A percentile compares a stretch with the other conserved stretches of the same genome.
phyloP scores from a whole-genome alignment of 208 protist genomes.

The Wallacemonas rigidus region DNA sequence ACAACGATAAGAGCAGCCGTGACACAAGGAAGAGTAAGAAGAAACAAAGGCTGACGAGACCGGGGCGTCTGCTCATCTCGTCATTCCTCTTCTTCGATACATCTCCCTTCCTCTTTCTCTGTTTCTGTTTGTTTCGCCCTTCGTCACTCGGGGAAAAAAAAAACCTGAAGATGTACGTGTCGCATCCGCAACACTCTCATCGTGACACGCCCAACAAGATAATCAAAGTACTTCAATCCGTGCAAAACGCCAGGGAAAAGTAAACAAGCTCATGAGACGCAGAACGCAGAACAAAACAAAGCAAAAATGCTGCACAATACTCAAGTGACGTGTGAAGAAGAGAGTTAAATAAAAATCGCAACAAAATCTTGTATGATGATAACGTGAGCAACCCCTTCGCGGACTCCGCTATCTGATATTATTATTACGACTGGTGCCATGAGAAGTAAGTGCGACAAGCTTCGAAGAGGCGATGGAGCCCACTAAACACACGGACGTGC shows the following conservation, averaged over 20 bases:
- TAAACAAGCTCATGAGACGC: neutral
- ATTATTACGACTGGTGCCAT: neutral
- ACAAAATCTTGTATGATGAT: slow-evolving; percentile 16
- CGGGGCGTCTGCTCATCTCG: neutral
- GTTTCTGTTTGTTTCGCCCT: too few species aligned
- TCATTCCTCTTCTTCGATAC: too few species aligned
- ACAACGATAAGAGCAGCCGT: neutral
- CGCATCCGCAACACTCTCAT: neutral
- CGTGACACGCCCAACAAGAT: neutral
- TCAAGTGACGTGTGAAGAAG: neutral
- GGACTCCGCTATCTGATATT: slow-evolving; percentile 9
- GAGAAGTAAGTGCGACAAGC: neutral
- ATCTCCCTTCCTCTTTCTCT: too few species aligned
- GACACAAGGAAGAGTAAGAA: neutral
- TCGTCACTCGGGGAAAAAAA: neutral
- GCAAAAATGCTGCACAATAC: neutral
- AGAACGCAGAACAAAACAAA: slow-evolving; percentile 11
- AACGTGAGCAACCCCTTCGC: slow-evolving; percentile 4
- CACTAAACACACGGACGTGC: neutral
- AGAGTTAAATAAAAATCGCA: neutral
- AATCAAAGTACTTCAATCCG: slow-evolving; percentile 1
- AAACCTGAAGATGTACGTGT: neutral
- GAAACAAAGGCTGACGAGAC: neutral
- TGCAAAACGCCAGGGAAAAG: neutral
- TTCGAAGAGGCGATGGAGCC: neutral